Evolutionary conservation across 345 rosid genomes (phyloP), one percentile per base, ranked within the genome.

Genomic region (Geranium rotundifolium): DNA sequence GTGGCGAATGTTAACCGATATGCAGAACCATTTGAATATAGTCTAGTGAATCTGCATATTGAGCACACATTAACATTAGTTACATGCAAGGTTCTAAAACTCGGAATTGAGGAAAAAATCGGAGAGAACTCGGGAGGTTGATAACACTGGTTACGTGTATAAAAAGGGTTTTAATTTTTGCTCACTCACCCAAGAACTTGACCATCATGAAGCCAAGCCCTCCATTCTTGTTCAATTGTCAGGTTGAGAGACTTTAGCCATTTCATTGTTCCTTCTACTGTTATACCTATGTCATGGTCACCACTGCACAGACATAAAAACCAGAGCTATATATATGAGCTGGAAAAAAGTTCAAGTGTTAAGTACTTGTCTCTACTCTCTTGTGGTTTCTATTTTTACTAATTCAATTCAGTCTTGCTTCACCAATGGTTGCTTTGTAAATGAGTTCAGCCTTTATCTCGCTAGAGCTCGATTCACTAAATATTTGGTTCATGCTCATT

Each of bases 231-330:
- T 12, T 20, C 68, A 49, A 61, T 49, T 0, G 75, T 70, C 67
- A 77, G 29, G 60, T 73, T 59, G 5, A 77, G 72, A 18, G 54
- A 61, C 63, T 64, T 73, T 31, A 77, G 27, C 80, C 80, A 77
- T 20, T 60, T 39, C 50, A 60, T 54, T 1, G 80, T 73, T 55
- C 70, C 80, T 0, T 69, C 56, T 54, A 52, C 49, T 0, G 80
- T 75, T 4, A 73, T 58, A 2, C 64, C 54, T 55, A 77, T 57
- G 62, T 77, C 80, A 12, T 62, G 70, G 59, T 77, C 80, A 0
- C 80, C 80, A 37, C 77, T 77, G 67, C 7, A 59, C 19, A 16
- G 57, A n/a, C 49, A 50, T 19, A 54, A 59, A 39, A 49, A 8
- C 17, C 41, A 31, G 49, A 15, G 17, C 4, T 18, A 9, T 0